Base-by-base conservation (phyloP, 2,329 filamentous ascomycete species). In the Colletotrichum phormii region DNA sequence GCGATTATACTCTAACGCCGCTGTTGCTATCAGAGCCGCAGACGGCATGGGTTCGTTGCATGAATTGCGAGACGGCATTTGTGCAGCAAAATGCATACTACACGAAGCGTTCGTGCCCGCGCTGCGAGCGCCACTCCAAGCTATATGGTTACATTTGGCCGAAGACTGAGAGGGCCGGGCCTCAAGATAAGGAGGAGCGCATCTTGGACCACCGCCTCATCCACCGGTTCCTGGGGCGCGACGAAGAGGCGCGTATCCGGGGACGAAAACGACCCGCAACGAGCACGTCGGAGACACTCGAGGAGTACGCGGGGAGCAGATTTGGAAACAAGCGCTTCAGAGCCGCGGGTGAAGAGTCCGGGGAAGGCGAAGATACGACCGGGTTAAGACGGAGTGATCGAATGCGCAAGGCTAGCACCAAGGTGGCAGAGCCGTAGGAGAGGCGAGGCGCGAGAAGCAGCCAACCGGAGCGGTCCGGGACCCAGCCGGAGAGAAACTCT, bases 121-220 rank as follows among this genome's bases (percentile, higher is more conserved):
- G 97, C 7, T 99, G 97, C 81, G 97, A 99, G 84, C 90, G 97
- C 0, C 97, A 99, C 80, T 97, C 94, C 18, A 98, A 97, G 84
- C 85, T 99, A 0, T 99, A 98, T 80, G 97, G 97, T 0, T 98
- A 94, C 79, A 88, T 93, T 70, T 99, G 97, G 97, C 97, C 97
- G 6, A 98, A 99, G 85, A 98, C 97, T 0, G 93, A 98, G 72
- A 93, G 88, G 74, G 91, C 93, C 31, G 94, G 94, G 0, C 90
- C 90, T 18, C 82, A 89, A 24, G 97, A 98, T 79, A 91, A 89
- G 70, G 91, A 93, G 76, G 89, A 92, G 79, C 84, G 91, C 11
- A 86, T 97, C 0, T 87, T 97, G 72, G 96, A 98, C 79, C 95
- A 98, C 79, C 88, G 96, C n/a, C 92, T 89, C 0, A 89, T 98